Evolutionary conservation across 768 basidiomycete species (phyloP).

Genomic region (Mycena galericulata): DNA sequence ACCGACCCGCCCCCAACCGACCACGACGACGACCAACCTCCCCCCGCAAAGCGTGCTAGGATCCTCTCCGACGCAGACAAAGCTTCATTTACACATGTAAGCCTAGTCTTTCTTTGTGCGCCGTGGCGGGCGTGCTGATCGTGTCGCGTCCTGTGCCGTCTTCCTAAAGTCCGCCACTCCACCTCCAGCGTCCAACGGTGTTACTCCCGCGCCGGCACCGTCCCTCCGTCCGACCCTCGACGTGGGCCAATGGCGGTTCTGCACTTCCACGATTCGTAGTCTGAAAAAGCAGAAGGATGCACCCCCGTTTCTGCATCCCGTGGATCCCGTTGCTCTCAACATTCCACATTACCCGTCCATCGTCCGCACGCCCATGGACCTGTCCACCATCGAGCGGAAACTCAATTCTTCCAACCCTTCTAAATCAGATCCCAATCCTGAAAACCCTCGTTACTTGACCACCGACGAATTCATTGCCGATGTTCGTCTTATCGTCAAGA

Average conservation of each 20-base stretch:
- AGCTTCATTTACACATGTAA: conserved; percentile 80
- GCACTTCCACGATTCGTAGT: conserved; percentile 78
- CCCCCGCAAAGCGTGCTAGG: conserved; percentile 87
- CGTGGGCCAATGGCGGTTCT: conserved; percentile 81
- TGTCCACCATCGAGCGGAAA: conserved; percentile 92
- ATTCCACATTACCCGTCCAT: conserved; percentile 91
- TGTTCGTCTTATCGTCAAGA: conserved; percentile 89
- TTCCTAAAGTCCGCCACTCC: conserved; percentile 79
- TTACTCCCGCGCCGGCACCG: conserved; percentile 51
- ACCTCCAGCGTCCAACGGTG: conserved; percentile 64
- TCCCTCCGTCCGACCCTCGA: conserved; percentile 62
- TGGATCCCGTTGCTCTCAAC: conserved; percentile 86
- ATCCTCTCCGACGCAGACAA: conserved; percentile 82
- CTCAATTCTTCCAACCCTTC: conserved; percentile 80
- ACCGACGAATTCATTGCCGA: conserved; percentile 88
- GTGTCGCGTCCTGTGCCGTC: conserved; percentile 45
- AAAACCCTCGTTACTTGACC: conserved; percentile 80
- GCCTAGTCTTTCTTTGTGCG: conserved; percentile 60
- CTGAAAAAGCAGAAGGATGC: conserved; percentile 92
- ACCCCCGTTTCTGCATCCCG: conserved; percentile 84
- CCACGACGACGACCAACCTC: conserved; percentile 73
- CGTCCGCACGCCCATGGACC: conserved; percentile 94
- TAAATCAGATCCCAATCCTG: conserved; percentile 77
- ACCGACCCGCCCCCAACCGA: conserved; percentile 48
- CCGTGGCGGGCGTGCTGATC: conserved; percentile 68